Percentiles rank a stretch among this genome's conserved stretches.
Evolutionary conservation across 2,329 filamentous ascomycete genomes (phyloP).

Genomic region (Exophiala bonariae): DNA sequence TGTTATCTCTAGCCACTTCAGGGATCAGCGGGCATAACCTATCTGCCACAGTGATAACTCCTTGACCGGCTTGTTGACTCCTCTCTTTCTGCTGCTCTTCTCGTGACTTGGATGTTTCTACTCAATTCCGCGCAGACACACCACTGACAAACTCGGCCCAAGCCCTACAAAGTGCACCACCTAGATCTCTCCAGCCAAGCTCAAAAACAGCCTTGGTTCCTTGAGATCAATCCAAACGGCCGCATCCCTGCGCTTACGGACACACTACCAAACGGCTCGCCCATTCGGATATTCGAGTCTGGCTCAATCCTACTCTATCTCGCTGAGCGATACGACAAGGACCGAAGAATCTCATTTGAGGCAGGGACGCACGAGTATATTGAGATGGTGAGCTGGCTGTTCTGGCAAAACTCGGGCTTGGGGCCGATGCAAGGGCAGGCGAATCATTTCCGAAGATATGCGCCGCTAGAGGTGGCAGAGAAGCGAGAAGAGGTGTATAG

Average conservation of each 20-base stretch:
- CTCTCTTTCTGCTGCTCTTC: no score
- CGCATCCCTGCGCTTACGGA: slow-evolving; percentile 50
- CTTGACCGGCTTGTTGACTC: no score
- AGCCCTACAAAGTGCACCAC: no score
- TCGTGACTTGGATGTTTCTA: no score
- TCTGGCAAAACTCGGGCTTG: slow-evolving; percentile 44
- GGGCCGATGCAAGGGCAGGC: slow-evolving; percentile 48
- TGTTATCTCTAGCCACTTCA: no score
- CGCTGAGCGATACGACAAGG: slow-evolving; percentile 43
- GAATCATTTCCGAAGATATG: slow-evolving; percentile 49
- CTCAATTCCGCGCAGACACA: no score
- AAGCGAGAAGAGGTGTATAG: no score
- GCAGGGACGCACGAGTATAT: slow-evolving; percentile 43
- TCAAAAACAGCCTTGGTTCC: slow-evolving; percentile 49
- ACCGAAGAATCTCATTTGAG: slow-evolving; percentile 43
- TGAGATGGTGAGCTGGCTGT: slow-evolving; percentile 47
- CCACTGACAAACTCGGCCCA: no score
- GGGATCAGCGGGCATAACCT: no score
- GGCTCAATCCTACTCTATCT: slow-evolving; percentile 49
- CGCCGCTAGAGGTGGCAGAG: slow-evolving; percentile 41
- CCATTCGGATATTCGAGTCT: slow-evolving; percentile 45
- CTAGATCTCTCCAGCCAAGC: no score
- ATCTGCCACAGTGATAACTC: no score
- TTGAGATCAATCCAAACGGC: slow-evolving; percentile 51
- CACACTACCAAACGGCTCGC: no score